phyloP scores from a whole-genome alignment of 345 rosid genomes.

The Adansonia digitata region DNA sequence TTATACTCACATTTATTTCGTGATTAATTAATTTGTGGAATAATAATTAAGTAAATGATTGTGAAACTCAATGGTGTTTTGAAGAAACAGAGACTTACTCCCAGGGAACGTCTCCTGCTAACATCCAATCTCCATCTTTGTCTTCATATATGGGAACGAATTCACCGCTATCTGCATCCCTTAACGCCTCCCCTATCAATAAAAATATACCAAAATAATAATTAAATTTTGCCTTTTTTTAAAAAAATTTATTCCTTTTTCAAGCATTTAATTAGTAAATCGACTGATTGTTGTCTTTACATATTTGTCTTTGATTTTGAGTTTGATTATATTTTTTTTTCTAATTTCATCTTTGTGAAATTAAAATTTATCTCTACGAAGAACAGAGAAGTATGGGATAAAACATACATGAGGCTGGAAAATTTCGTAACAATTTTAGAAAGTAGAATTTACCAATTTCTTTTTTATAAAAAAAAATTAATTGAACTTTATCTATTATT shows the following conservation, averaged over 20 bases:
- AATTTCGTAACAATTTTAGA: background rate
- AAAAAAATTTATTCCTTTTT: background rate
- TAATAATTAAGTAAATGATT: background rate
- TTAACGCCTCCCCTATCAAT: slow-evolving; percentile 44
- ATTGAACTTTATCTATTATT: no score
- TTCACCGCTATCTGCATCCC: slow-evolving; percentile 58
- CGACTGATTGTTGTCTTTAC: background rate
- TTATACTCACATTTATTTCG: background rate
- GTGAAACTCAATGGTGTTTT: no score
- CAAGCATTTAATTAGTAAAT: background rate
- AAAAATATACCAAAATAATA: background rate
- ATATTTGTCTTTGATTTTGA: background rate
- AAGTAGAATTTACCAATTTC: background rate
- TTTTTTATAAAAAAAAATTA: background rate
- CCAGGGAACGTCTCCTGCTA: slow-evolving; percentile 96
- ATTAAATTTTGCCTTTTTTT: background rate
- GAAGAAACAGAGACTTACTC: slow-evolving; percentile 45
- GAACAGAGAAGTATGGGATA: background rate
- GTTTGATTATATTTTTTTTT: background rate
- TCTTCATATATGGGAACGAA: slow-evolving; percentile 79
- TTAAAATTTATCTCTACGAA: background rate
- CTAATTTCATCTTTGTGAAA: background rate
- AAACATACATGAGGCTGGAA: background rate
- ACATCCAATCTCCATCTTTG: slow-evolving; percentile 97
- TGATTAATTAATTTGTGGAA: background rate